Percentiles rank a stretch among this genome's conserved stretches.
phyloP scores from a whole-genome alignment of 192 early-diverging fungal genomes.

The Gamsiella multidivaricata region DNA sequence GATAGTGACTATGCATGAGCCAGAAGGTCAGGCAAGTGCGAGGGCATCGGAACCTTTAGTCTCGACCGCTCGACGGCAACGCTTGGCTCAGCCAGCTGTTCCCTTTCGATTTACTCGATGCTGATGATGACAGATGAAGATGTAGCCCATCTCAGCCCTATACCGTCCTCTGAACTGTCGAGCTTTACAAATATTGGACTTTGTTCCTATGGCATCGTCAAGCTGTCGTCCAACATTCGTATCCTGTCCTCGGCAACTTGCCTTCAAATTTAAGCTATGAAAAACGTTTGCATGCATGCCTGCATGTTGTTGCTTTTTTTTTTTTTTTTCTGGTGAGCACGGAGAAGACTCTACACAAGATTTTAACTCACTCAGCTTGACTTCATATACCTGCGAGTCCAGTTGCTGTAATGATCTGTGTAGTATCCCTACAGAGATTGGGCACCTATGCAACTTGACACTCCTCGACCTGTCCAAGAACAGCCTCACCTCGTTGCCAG shows the following conservation, averaged over 20 bases:
- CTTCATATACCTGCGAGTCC: no score
- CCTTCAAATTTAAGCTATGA: slow-evolving; percentile 78
- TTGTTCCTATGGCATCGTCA: slow-evolving; percentile 66
- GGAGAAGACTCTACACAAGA: not conserved
- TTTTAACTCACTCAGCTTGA: no score
- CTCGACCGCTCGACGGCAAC: not conserved
- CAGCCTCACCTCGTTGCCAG: slow-evolving; percentile 70
- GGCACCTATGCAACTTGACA: slow-evolving; percentile 74
- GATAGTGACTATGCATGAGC: not conserved
- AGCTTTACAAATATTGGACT: slow-evolving; percentile 65
- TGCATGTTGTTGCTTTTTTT: not conserved
- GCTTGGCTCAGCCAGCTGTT: not conserved
- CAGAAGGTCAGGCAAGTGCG: not conserved
- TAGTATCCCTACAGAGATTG: slow-evolving; percentile 77
- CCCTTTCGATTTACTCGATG: slow-evolving; percentile 7
- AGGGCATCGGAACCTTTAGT: not conserved
- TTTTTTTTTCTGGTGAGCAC: slow-evolving; percentile 4
- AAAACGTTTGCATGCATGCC: no score
- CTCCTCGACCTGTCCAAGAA: slow-evolving; percentile 74
- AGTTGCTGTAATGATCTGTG: slow-evolving; percentile 83
- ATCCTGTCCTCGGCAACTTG: slow-evolving; percentile 68
- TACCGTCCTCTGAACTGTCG: slow-evolving; percentile 53
- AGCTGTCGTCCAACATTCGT: slow-evolving; percentile 77
- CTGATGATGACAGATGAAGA: slow-evolving; percentile 21
- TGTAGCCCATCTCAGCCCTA: slow-evolving; percentile 26